phyloP scores from a whole-genome alignment of 192 early-diverging fungal species.

The Allomyces macrogynus region DNA sequence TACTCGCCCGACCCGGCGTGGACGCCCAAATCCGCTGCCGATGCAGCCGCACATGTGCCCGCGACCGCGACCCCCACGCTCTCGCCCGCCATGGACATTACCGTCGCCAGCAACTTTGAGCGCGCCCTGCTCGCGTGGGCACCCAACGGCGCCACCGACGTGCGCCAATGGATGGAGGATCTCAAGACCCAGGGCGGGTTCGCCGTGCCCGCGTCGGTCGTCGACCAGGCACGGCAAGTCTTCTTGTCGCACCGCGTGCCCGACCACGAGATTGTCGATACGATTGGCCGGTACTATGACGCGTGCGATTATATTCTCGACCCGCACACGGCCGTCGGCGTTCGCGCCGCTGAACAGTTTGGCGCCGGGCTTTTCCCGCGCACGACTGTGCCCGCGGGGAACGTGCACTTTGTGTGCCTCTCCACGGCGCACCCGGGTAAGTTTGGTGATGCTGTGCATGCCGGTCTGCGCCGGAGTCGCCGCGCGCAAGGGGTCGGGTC shows the following conservation, averaged over 20 bases:
- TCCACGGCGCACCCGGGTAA: constrained; percentile 92
- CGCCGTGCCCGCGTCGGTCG: constrained; percentile 32
- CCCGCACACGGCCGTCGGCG: constrained; percentile 91
- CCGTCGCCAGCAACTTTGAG: constrained; percentile 94
- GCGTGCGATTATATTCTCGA: constrained; percentile 59
- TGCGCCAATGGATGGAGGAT: constrained; percentile 56
- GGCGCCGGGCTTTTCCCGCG: not conserved
- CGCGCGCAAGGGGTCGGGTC: not conserved
- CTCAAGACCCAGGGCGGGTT: constrained; percentile 54
- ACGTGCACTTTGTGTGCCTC: constrained; percentile 35
- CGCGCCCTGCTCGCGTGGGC: constrained; percentile 14
- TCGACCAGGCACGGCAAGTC: constrained; percentile 39
- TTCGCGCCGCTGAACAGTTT: constrained; percentile 53
- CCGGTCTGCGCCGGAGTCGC: constrained; percentile 21
- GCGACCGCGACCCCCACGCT: constrained; percentile 31
- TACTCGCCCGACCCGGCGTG: constrained; percentile 48
- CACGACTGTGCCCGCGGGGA: constrained; percentile 5
- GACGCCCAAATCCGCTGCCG: constrained; percentile 11
- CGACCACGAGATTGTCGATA: constrained; percentile 49
- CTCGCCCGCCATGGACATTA: constrained; percentile 95
- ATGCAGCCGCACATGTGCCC: constrained; percentile 18
- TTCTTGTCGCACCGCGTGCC: constrained; percentile 57
- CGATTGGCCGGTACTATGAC: constrained; percentile 48
- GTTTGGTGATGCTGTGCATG: constrained; percentile 77
- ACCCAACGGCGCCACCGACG: constrained; percentile 2